These are phyloP conservation scores for Citrus trifoliata DNA, from an alignment of 345 rosid species.

Conservation along the genomic window DNA sequence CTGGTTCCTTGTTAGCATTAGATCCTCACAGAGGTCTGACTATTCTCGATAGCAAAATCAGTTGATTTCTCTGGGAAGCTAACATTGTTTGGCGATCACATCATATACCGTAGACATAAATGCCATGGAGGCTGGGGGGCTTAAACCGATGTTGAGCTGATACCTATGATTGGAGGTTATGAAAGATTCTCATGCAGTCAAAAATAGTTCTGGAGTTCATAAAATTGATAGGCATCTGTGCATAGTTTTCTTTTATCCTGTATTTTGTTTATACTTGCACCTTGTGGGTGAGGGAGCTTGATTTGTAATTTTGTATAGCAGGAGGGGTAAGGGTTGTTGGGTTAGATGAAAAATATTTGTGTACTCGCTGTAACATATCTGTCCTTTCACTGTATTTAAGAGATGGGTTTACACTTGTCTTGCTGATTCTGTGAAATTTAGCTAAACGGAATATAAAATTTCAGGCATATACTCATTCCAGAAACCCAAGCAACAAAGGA, in stretches of 20 bases:
- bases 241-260: not conserved
- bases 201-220: not conserved
- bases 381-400: not conserved
- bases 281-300: conserved; percentile 5
- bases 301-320: conserved; percentile 3
- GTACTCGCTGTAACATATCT: not conserved
- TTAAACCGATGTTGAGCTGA: not conserved
- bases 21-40: not conserved
- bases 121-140: not conserved
- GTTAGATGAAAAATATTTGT: not conserved
- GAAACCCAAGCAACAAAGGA: not conserved
- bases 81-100: not conserved
- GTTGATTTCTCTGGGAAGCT: not conserved
- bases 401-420: not conserved
- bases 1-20: not conserved
- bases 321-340: not conserved
- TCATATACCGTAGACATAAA: not conserved
- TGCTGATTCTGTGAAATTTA: not conserved
- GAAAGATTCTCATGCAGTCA: not conserved
- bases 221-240: not conserved
- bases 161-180: not conserved
- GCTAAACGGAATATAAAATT: no score
- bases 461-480: no score
- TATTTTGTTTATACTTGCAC: not conserved
- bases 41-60: conserved; percentile 6